A percentile compares a stretch with the other conserved stretches of the same genome.
These are phyloP conservation scores for Aspergillus carlsbadensis DNA, from an alignment of 495 filamentous ascomycete genomes.

Conservation along the genomic window DNA sequence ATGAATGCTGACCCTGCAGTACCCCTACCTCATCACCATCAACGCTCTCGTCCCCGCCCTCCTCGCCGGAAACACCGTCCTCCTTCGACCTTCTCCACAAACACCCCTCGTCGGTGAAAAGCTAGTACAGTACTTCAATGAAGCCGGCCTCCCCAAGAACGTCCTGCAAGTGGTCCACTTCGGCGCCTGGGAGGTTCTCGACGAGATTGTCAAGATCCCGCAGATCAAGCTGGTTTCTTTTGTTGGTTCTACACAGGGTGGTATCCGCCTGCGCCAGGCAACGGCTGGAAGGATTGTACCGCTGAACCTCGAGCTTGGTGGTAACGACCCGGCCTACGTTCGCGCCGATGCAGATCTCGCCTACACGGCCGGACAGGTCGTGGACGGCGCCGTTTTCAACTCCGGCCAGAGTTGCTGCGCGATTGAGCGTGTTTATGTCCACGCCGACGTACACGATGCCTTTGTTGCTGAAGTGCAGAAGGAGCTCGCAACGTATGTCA, in stretches of 20 bases:
- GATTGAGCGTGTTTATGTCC: slow-evolving; percentile 89
- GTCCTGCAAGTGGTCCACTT: slow-evolving; percentile 89
- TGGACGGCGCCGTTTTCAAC: slow-evolving; percentile 95
- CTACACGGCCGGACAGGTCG: slow-evolving; percentile 89
- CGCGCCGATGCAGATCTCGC: slow-evolving; percentile 79
- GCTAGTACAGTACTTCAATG: slow-evolving; percentile 69
- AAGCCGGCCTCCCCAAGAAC: slow-evolving; percentile 76
- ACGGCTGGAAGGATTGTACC: slow-evolving; percentile 77
- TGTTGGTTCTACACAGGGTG: slow-evolving; percentile 86
- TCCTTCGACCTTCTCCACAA: slow-evolving; percentile 91
- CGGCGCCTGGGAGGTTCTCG: slow-evolving; percentile 69
- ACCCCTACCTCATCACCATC: slow-evolving; percentile 89
- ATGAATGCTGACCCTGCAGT: slow-evolving; percentile 50
- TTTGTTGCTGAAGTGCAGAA: slow-evolving; percentile 76
- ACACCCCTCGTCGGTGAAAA: slow-evolving; percentile 87
- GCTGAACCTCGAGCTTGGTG: slow-evolving; percentile 86
- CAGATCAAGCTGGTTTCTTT: slow-evolving; percentile 80
- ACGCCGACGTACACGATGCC: slow-evolving; percentile 76
- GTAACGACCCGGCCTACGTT: slow-evolving; percentile 92
- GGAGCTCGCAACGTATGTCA: slow-evolving; percentile 56
- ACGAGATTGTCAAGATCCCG: slow-evolving; percentile 71
- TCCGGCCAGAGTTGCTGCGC: slow-evolving; percentile 96
- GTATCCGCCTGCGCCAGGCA: slow-evolving; percentile 76
- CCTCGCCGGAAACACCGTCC: slow-evolving; percentile 82
- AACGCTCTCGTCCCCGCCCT: slow-evolving; percentile 89